Percentiles rank a stretch among this genome's conserved stretches.
phyloP scores from a whole-genome alignment of 1,139 yeast species.

The Spencermartinsiella ligniputridi region DNA sequence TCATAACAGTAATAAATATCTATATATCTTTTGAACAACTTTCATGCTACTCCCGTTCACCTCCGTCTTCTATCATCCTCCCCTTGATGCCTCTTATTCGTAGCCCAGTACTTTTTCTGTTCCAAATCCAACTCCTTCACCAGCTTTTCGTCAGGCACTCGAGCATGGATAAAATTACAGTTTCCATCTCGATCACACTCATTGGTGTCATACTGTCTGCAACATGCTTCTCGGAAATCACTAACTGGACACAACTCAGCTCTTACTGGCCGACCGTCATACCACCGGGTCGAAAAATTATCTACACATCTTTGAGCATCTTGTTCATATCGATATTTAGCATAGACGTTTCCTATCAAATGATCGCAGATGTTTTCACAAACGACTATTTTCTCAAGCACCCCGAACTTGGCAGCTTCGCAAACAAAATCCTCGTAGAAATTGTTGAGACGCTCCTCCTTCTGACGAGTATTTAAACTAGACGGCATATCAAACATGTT shows the following conservation, averaged over 20 bases:
- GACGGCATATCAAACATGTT: conserved; percentile 68
- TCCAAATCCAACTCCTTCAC: conserved; percentile 38
- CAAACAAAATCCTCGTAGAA: conserved; percentile 71
- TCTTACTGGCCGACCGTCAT: conserved; percentile 70
- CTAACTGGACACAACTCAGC: conserved; percentile 77
- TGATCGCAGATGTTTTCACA: conserved; percentile 71
- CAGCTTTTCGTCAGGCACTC: conserved; percentile 49
- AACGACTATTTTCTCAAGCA: conserved; percentile 60
- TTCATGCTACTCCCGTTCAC: not conserved
- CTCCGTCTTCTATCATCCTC: conserved; percentile 7
- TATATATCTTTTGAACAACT: not conserved
- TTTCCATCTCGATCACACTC: conserved; percentile 71
- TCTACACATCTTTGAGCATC: conserved; percentile 61
- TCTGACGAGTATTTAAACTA: conserved; percentile 36
- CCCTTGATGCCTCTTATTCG: not conserved
- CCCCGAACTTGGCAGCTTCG: conserved; percentile 59
- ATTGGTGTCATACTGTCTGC: conserved; percentile 61
- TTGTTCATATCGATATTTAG: conserved; percentile 50
- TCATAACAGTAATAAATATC: too few species aligned
- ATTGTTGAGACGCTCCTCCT: conserved; percentile 53
- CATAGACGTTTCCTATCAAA: conserved; percentile 80
- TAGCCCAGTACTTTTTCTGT: conserved; percentile 30
- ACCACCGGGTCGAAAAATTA: conserved; percentile 76
- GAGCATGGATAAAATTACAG: conserved; percentile 84
- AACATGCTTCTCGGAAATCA: conserved; percentile 67